These are phyloP conservation scores for Lecanosticta acicola DNA, from an alignment of 2,329 filamentous ascomycete genomes.

Conservation along the genomic window DNA sequence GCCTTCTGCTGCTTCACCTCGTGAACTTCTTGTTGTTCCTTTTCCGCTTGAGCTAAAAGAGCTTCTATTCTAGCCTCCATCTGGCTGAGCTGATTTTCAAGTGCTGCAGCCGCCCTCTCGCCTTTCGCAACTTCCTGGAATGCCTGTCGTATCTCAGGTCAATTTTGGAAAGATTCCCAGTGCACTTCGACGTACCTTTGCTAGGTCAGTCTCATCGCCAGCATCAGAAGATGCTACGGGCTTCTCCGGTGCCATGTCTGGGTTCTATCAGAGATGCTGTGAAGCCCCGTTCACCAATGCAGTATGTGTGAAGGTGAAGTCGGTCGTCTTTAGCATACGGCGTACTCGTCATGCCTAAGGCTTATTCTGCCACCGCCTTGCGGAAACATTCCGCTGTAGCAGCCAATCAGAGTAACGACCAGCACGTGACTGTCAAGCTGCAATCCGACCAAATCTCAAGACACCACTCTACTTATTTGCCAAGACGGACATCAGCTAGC, in stretches of 20 bases:
- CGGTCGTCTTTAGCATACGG: too few species aligned
- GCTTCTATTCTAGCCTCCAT: slow-evolving; percentile 53
- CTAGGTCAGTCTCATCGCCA: slow-evolving; percentile 23
- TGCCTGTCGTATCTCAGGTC: slow-evolving; percentile 34
- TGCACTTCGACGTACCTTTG: slow-evolving; percentile 14
- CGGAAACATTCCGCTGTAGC: too few species aligned
- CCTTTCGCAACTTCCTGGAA: slow-evolving; percentile 50
- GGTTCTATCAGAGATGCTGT: too few species aligned
- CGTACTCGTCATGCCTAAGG: too few species aligned
- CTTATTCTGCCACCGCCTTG: too few species aligned
- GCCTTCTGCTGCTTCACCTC: slow-evolving; percentile 22
- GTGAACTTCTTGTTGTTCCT: slow-evolving; percentile 32
- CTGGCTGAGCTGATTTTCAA: slow-evolving; percentile 50
- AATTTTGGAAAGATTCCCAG: neutral
- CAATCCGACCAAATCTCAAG: too few species aligned
- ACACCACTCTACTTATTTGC: too few species aligned
- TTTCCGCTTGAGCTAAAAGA: slow-evolving; percentile 45
- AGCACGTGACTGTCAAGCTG: too few species aligned
- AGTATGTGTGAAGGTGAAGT: too few species aligned
- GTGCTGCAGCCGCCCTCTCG: slow-evolving; percentile 50
- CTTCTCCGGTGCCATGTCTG: slow-evolving; percentile 18
- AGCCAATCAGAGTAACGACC: too few species aligned
- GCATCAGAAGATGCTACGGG: slow-evolving; percentile 15
- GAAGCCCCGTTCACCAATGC: too few species aligned
- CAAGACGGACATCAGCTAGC: too few species aligned